A percentile compares a stretch with the other conserved stretches of the same genome.
phyloP scores from a whole-genome alignment of 345 rosid genomes.

The Rhodomyrtus tomentosa region DNA sequence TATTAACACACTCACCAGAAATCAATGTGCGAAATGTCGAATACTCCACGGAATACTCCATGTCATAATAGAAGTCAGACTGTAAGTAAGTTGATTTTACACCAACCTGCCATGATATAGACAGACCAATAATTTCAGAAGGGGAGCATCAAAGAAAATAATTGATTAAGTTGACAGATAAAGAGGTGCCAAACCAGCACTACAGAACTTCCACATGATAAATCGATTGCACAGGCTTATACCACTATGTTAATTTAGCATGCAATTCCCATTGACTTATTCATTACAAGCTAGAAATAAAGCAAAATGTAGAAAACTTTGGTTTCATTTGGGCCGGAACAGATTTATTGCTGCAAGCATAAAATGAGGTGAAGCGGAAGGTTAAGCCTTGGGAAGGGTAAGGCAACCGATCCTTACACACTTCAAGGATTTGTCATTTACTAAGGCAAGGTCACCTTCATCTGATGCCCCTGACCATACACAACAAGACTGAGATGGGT shows the following conservation, averaged over 20 bases:
- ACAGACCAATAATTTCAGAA: background rate
- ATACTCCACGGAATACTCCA: constrained; percentile 87
- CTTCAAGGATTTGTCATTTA: background rate
- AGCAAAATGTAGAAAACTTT: background rate
- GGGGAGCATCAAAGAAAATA: background rate
- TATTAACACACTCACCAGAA: constrained; percentile 28
- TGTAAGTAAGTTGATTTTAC: constrained; percentile 20
- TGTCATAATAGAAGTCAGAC: constrained; percentile 72
- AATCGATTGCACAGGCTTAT: background rate
- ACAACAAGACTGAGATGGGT: background rate
- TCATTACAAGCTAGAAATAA: background rate
- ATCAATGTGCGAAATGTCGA: constrained; percentile 62
- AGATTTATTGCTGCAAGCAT: background rate
- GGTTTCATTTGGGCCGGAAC: background rate
- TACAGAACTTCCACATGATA: background rate
- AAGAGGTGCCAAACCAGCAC: background rate
- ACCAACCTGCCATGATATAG: constrained; percentile 38
- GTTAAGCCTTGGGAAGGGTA: background rate
- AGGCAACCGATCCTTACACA: background rate
- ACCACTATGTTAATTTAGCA: background rate
- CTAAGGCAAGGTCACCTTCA: background rate
- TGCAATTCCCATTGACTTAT: background rate
- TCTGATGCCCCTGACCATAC: background rate
- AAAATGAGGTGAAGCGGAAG: background rate
- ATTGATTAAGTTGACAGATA: background rate